Evolutionary conservation across 441 rosid species (phyloP), one percentile per base, ranked within the genome.

Genomic region (Arabidopsis hybrid): DNA sequence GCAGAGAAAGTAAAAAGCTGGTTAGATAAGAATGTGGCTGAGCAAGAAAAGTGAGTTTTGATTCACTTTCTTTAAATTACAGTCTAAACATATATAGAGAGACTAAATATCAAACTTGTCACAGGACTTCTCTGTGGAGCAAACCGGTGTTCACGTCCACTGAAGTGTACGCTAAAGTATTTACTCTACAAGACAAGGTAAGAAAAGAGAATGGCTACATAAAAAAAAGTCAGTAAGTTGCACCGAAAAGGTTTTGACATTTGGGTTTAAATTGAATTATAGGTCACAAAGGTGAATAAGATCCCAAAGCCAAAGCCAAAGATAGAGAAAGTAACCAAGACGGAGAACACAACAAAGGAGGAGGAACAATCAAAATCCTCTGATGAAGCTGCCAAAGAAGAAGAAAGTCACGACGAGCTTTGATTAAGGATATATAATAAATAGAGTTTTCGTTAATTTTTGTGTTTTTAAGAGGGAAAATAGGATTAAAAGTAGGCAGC

Each of bases 281-380:
- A 95, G 99, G 93, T 89, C 26, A 76, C 86, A 1, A 83, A 85
- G 36, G 74, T 87, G 10, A 84, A 83, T 68, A 88, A 74, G 79
- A 92, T 92, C 39, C 95, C 98, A 8, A 92, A 91, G 84, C 99
- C 99, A 53, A 95, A 89, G 81, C 93, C 95, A 16, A 91, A 89
- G 81, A 75, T 80, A 46, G 97, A 92, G 86, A 91, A 95, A 84
- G 81, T 85, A 2, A 43, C 73, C 11, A 85, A 84, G 81, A 87
- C 75, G 47, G 95, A 91, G 79, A 80, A 85, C 14, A 84, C 80
- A 71, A 68, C 71, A 55, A 65, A 57, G 45, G 76, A 67, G 7
- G 86, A 83, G 39, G 85, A 82, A 61, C 58, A 72, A 26, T 53
- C 58, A 9, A 75, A 76, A 40, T 49, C 53, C 0, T 45, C 84